Percentiles rank a stretch among this genome's conserved stretches.
Evolutionary conservation across 1,284 basidiomycete genomes (phyloP).

Genomic region (Hortiboletus rubellus): DNA sequence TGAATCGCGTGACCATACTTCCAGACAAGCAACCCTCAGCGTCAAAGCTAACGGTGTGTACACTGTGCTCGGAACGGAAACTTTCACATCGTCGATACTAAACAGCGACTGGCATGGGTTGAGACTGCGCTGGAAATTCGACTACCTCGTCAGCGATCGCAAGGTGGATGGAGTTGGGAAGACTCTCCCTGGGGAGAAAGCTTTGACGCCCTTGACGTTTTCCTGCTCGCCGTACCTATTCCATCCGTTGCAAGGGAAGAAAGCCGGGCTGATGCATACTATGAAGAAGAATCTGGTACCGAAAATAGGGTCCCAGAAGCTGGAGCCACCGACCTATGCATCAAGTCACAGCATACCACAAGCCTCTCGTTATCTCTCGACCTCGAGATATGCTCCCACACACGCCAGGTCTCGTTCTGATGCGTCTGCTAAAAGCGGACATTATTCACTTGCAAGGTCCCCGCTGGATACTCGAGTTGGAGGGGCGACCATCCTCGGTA

Average conservation of each 20-base stretch:
- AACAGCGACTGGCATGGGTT: conserved; percentile 15
- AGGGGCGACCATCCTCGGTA: neutral
- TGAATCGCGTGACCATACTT: conserved; percentile 68
- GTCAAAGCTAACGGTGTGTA: conserved; percentile 74
- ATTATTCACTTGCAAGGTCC: conserved; percentile 6
- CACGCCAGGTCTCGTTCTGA: conserved; percentile 33
- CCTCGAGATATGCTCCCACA: conserved; percentile 2
- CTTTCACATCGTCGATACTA: conserved; percentile 28
- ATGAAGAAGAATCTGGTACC: conserved; percentile 64
- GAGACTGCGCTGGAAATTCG: conserved; percentile 70
- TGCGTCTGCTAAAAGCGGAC: conserved; percentile 14
- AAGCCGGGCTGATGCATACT: conserved; percentile 63
- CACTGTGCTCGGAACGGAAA: conserved; percentile 64
- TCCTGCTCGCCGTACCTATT: conserved; percentile 70
- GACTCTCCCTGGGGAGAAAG: conserved; percentile 62
- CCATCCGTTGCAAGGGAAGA: conserved; percentile 62
- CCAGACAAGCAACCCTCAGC: conserved; percentile 65
- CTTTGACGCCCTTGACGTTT: conserved; percentile 68
- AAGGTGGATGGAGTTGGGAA: conserved; percentile 46
- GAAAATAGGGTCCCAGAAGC: conserved; percentile 59
- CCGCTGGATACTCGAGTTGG: conserved; percentile 2
- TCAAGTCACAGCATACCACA: conserved; percentile 5
- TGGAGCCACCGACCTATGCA: conserved; percentile 43
- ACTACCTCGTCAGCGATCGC: conserved; percentile 69
- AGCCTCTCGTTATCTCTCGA: conserved; percentile 3